Percentiles rank a stretch among this genome's conserved stretches.
These are phyloP conservation scores for Populus hybrid DNA, from an alignment of 441 rosid genomes.

Conservation along the genomic window DNA sequence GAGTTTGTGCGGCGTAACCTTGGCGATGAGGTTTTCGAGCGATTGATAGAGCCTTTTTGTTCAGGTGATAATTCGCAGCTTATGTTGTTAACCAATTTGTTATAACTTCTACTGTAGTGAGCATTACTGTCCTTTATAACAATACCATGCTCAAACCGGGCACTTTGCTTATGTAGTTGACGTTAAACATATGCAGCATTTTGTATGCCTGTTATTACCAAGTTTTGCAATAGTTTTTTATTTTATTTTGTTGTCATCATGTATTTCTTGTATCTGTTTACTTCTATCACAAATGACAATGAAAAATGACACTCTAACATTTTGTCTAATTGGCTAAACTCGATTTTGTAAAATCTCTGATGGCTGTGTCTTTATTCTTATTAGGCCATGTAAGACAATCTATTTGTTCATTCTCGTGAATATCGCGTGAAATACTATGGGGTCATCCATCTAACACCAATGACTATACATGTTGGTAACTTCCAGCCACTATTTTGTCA, in stretches of 20 bases:
- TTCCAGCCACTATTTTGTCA: neutral
- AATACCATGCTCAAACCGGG: neutral
- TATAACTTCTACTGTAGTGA: neutral
- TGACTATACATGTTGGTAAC: neutral
- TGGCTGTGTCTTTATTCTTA: neutral
- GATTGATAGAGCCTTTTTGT: constrained; percentile 90
- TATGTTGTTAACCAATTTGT: neutral
- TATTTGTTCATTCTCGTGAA: neutral
- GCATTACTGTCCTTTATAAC: neutral
- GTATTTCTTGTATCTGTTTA: neutral
- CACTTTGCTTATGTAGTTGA: neutral
- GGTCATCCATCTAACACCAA: neutral
- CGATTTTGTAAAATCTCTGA: neutral
- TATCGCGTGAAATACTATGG: neutral
- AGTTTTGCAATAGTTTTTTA: neutral
- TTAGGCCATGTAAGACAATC: neutral
- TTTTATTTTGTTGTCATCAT: neutral
- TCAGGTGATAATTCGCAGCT: constrained; percentile 46
- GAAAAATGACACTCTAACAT: neutral
- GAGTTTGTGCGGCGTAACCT: constrained; percentile 95
- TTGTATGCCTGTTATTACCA: neutral
- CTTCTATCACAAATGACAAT: neutral
- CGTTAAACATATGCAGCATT: neutral
- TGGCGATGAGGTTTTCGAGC: constrained; percentile 91
- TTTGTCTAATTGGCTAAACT: neutral